Evolutionary conservation across 2,329 filamentous ascomycete species (phyloP).

Genomic region (Diaporthe citriasiana): DNA sequence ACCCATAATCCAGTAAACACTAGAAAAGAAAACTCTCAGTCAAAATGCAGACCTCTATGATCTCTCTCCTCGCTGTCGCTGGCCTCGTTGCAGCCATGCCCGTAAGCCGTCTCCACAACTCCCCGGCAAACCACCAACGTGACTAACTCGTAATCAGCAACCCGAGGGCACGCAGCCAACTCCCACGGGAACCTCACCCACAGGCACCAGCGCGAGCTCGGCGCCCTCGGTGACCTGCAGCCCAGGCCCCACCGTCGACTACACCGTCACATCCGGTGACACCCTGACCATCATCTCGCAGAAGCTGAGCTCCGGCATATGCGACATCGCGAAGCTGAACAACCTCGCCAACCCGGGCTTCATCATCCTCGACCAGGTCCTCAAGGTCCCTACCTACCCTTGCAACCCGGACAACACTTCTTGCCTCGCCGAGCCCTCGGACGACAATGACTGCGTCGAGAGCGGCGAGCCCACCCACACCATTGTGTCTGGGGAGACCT

Average conservation of each 20-base stretch:
- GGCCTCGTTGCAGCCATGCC: constrained; percentile 21
- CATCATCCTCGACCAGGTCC: constrained; percentile 19
- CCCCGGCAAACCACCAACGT: no score
- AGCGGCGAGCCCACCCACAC: constrained; percentile 13
- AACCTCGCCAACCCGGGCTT: constrained; percentile 20
- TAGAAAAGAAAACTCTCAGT: no score
- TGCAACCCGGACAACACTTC: constrained; percentile 23
- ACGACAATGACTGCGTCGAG: constrained; percentile 22
- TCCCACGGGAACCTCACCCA: not conserved
- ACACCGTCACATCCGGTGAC: constrained; percentile 4
- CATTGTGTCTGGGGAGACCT: constrained; percentile 4
- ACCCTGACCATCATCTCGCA: constrained; percentile 29
- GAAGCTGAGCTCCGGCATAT: constrained; percentile 25
- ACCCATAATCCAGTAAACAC: no score
- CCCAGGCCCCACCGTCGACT: constrained; percentile 3
- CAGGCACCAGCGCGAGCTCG: not conserved
- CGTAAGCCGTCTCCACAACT: not conserved
- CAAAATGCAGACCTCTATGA: constrained; percentile 21
- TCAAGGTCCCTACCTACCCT: constrained; percentile 20
- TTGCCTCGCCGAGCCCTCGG: constrained; percentile 17
- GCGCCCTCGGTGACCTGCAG: constrained; percentile 2
- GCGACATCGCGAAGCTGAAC: constrained; percentile 16
- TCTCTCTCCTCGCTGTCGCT: constrained; percentile 16
- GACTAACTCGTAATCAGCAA: not conserved
- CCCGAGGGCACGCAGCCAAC: constrained; percentile 15